These are phyloP conservation scores for Aspergillus cristatus DNA, from an alignment of 495 filamentous ascomycete genomes.

Conservation along the genomic window DNA sequence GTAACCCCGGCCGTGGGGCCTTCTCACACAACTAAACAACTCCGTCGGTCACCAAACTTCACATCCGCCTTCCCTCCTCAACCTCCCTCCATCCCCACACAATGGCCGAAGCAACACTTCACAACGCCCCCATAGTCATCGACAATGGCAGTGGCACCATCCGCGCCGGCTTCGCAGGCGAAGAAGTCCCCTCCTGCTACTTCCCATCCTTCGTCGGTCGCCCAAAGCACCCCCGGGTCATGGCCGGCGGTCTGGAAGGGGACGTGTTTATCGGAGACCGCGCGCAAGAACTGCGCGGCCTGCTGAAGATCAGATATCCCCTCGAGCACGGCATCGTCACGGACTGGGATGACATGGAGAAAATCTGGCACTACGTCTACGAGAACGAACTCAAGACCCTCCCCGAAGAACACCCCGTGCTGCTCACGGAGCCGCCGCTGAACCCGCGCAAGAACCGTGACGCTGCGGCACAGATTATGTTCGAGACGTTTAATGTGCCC, in stretches of 20 bases:
- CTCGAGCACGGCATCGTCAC: slow-evolving; percentile 98
- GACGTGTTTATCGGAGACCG: slow-evolving; percentile 95
- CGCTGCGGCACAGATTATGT: slow-evolving; percentile 93
- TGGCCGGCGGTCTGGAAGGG: slow-evolving; percentile 92
- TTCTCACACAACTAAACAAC: slow-evolving; percentile 13
- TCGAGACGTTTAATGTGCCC: slow-evolving; percentile 98
- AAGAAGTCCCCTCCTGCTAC: slow-evolving; percentile 89
- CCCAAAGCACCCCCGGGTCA: slow-evolving; percentile 91
- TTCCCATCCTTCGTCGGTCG: slow-evolving; percentile 98
- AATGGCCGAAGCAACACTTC: slow-evolving; percentile 74
- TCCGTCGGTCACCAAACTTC: slow-evolving; percentile 5
- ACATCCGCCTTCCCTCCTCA: slow-evolving; percentile 11
- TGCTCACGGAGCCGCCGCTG: slow-evolving; percentile 92
- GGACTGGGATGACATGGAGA: slow-evolving; percentile 99
- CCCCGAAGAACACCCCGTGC: slow-evolving; percentile 96
- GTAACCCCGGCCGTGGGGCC: slow-evolving; percentile 30
- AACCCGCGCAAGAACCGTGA: slow-evolving; percentile 96
- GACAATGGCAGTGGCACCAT: slow-evolving; percentile 99
- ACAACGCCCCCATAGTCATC: slow-evolving; percentile 96
- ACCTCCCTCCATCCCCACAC: slow-evolving; percentile 20
- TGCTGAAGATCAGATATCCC: slow-evolving; percentile 92
- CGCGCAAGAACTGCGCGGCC: slow-evolving; percentile 83
- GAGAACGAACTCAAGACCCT: slow-evolving; percentile 83
- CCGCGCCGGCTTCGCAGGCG: slow-evolving; percentile 91
- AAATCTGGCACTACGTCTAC: slow-evolving; percentile 91